These are phyloP conservation scores for Ochromonas danica DNA, from an alignment of 108 stramenopile species.

Conservation along the genomic window DNA sequence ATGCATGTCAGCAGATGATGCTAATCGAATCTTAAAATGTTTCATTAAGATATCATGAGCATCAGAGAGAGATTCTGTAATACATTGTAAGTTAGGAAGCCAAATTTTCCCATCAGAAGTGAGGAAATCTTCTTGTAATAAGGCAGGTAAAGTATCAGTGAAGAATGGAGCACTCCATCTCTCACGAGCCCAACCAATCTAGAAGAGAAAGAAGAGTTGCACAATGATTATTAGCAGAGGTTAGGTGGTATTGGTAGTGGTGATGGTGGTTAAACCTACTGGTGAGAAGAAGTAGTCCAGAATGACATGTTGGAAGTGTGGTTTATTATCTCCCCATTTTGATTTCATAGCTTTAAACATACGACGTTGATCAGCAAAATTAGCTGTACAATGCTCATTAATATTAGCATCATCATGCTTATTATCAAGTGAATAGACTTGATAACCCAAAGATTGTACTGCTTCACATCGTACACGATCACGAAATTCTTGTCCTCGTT, in stretches of 20 bases:
- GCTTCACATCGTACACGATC: constrained; percentile 32
- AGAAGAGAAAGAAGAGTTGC: background rate
- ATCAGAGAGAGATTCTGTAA: background rate
- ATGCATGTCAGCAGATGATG: background rate
- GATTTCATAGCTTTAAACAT: constrained; percentile 5
- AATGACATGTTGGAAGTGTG: constrained; percentile 10
- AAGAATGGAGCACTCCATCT: constrained; percentile 27
- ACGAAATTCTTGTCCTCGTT: constrained; percentile 35
- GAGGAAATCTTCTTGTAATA: background rate
- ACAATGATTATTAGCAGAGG: background rate
- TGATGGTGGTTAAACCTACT: too few species aligned
- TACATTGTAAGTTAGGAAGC: constrained; percentile 12
- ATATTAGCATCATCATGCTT: constrained; percentile 29
- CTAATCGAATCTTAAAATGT: background rate
- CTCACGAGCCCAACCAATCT: constrained; percentile 27
- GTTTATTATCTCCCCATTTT: background rate
- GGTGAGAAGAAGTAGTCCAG: constrained; percentile 37
- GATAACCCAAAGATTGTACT: background rate
- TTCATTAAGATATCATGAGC: background rate
- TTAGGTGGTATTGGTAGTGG: too few species aligned
- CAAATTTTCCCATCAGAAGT: constrained; percentile 8
- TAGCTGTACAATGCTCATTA: constrained; percentile 2
- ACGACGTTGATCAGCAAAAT: constrained; percentile 7
- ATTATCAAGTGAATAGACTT: constrained; percentile 12
- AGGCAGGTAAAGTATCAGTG: background rate